A percentile compares a stretch with the other conserved stretches of the same genome.
phyloP scores from a whole-genome alignment of 2,329 filamentous ascomycete genomes.

The Sporothrix inflata region DNA sequence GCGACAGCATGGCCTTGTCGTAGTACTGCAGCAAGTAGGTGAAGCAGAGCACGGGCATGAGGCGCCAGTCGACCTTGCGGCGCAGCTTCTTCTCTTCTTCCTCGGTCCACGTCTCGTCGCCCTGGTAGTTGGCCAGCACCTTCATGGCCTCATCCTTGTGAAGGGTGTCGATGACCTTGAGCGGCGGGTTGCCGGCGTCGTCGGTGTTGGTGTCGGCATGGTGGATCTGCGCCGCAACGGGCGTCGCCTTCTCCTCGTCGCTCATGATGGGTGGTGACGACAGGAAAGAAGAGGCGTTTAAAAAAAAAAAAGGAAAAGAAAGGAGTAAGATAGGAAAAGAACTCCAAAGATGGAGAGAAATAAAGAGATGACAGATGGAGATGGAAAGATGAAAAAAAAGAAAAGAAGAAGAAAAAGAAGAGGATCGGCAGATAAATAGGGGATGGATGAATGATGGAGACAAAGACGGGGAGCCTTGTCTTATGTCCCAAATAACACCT shows the following conservation, averaged over 20 bases:
- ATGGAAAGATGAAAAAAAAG: background rate
- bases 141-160: constrained; percentile 27
- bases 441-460: background rate
- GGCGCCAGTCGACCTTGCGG: constrained; percentile 46
- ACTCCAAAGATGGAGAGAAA: background rate
- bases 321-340: background rate
- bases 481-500: background rate
- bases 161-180: constrained; percentile 23
- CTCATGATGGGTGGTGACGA: background rate
- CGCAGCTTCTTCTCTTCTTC: constrained; percentile 27
- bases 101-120: constrained; percentile 22
- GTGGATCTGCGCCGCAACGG: background rate
- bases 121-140: constrained; percentile 23
- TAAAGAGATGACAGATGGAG: background rate
- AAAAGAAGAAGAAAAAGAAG: background rate
- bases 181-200: background rate
- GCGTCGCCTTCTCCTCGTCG: constrained; percentile 6
- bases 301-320: background rate
- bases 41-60: constrained; percentile 49
- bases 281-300: background rate
- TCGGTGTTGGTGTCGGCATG: constrained; percentile 8
- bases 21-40: constrained; percentile 31
- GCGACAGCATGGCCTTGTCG: constrained; percentile 37
- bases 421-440: constrained; percentile 16
- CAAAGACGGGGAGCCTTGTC: constrained; percentile 10